Conservation (phyloP, 1,284 basidiomycete species). For the Cyathus olla region DNA sequence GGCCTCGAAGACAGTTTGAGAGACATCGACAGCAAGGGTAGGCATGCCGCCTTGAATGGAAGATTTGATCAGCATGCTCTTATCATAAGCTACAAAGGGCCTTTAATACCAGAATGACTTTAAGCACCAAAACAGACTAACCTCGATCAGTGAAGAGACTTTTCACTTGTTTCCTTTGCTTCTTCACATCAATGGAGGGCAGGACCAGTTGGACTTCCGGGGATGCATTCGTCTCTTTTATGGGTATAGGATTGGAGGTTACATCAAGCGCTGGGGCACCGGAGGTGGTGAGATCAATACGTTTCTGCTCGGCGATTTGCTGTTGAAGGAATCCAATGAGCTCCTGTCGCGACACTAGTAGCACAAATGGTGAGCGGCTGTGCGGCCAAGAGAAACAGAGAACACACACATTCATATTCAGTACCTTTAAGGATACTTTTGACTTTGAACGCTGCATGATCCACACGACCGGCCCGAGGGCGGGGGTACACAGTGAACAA, state of each 20-base stretch:
- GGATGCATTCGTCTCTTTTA: conserved; percentile 55
- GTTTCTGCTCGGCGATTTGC: conserved; percentile 82
- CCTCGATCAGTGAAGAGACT: conserved; percentile 78
- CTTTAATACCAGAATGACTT: not conserved
- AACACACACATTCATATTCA: conserved; percentile 72
- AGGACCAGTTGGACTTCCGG: conserved; percentile 72
- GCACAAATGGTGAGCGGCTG: conserved; percentile 7
- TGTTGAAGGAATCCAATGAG: conserved; percentile 79
- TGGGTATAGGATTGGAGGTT: conserved; percentile 32
- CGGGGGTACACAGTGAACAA: conserved; percentile 83
- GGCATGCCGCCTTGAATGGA: conserved; percentile 71
- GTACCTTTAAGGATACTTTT: conserved; percentile 83
- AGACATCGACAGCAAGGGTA: conserved; percentile 78
- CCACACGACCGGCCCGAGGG: conserved; percentile 64
- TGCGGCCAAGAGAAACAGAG: not conserved
- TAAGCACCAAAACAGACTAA: conserved; percentile 29
- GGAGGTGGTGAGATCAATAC: conserved; percentile 72
- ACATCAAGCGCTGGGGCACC: conserved; percentile 59
- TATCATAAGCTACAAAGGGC: conserved; percentile 67
- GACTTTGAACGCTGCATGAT: conserved; percentile 80
- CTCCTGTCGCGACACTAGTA: conserved; percentile 74
- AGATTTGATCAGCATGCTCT: conserved; percentile 62
- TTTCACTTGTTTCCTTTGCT: conserved; percentile 78
- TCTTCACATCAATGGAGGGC: conserved; percentile 78
- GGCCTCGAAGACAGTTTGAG: conserved; percentile 67